Evolutionary conservation across 805 yeast species (phyloP).

Genomic region (Groenewaldozyma tartarivorans): DNA sequence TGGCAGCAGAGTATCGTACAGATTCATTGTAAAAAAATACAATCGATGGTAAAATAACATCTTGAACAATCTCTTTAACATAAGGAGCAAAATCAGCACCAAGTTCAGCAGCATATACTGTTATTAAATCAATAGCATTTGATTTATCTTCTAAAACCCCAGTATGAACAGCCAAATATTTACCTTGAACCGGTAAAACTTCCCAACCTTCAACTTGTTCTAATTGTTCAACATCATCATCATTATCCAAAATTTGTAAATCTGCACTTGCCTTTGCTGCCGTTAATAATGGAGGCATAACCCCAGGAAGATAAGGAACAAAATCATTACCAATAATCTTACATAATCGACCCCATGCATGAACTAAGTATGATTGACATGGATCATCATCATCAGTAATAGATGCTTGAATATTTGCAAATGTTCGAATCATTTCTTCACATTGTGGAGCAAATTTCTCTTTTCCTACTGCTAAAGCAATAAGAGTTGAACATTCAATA

Average conservation of each 20-base stretch:
- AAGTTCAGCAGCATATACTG: slow-evolving; percentile 75
- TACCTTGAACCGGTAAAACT: slow-evolving; percentile 81
- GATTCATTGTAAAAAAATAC: slow-evolving; percentile 91
- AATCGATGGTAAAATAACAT: slow-evolving; percentile 77
- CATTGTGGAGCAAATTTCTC: slow-evolving; percentile 75
- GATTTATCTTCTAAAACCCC: slow-evolving; percentile 92
- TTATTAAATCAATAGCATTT: slow-evolving; percentile 78
- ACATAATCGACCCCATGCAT: slow-evolving; percentile 94
- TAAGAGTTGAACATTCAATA: slow-evolving; percentile 89
- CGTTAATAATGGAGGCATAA: slow-evolving; percentile 77
- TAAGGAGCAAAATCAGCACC: slow-evolving; percentile 77
- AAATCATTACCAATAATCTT: slow-evolving; percentile 77
- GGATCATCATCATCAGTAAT: slow-evolving; percentile 64
- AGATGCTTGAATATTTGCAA: slow-evolving; percentile 58
- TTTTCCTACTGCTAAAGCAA: slow-evolving; percentile 90
- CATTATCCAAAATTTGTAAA: slow-evolving; percentile 76
- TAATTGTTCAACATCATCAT: slow-evolving; percentile 73
- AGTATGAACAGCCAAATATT: slow-evolving; percentile 89
- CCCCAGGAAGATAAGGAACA: slow-evolving; percentile 70
- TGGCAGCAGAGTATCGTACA: slow-evolving; percentile 85
- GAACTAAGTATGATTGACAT: slow-evolving; percentile 74
- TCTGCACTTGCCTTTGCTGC: slow-evolving; percentile 89
- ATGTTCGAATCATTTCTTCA: slow-evolving; percentile 59
- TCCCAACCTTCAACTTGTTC: slow-evolving; percentile 91
- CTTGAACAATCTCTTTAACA: slow-evolving; percentile 66